Base-by-base conservation (phyloP, 805 yeast genomes). In the Alloascoidea africana region DNA sequence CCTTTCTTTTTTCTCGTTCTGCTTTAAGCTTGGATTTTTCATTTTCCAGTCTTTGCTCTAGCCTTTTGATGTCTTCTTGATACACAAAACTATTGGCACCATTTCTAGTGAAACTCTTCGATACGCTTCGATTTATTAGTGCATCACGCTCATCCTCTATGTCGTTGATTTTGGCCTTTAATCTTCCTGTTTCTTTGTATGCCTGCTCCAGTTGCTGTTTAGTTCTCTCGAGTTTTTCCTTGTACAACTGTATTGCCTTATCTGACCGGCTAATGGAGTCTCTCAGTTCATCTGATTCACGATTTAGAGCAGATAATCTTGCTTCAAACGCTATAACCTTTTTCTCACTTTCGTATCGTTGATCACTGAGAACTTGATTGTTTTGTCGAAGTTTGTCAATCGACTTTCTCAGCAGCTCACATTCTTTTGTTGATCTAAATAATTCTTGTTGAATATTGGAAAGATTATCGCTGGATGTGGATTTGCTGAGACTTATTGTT, bases 171-270 rank as follows among this genome's bases (percentile, higher is more conserved):
- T 34, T 32, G 5, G 33, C 38, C 4, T 32, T 16, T 13, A 38
- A 27, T 13, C 34, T 32, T 32, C n/a, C 18, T 16, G 11, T n/a
- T 32, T 32, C 34, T 16, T 14, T 32, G 14, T 8, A 32, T 39
- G 76, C 54, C 37, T 67, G 54, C 37, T 54, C 54, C 36, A 59
- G 52, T 43, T 71, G 74, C 42, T 60, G 64, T 16, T 58, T 62
- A 5, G 61, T 52, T 42, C 61, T 68, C 41, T 65, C 65, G 35
- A 61, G 65, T 41, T 70, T 47, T 43, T 72, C 76, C 39, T 61
- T 53, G 36, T 70, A 74, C 2, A 76, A 75, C 40, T 72, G 51
- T 38, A 73, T 53, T 1, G 76, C 65, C 36, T 74, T 49, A 43
- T 8, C 14, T 6, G 14, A 32, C n/a, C 14, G 34, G 6, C 15